Evolutionary conservation across 176 grass and related monocot species (phyloP), one percentile per base, ranked within the genome.

Genomic region (Eremochloa ophiuroides): DNA sequence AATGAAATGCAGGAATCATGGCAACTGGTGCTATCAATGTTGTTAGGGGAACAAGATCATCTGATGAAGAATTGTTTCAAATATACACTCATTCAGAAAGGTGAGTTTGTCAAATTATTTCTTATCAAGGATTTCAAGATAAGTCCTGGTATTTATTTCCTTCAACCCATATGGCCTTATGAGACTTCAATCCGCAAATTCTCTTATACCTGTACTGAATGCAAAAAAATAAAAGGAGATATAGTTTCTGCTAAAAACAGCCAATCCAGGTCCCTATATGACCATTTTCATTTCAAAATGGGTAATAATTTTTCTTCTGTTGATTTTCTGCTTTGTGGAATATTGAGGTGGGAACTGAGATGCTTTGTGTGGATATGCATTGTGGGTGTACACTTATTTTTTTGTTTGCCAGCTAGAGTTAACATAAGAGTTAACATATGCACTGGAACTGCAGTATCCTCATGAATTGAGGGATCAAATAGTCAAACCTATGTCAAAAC

Each of bases 71-170:
- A 79, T 81, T 98, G 51, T 91, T 95, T 55, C 86, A 95, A 85
- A 98, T 98, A 83, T 98, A 98, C 39, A 86, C 78, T 62, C 95
- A 98, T 81, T 98, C 95, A 71, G 92, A 98, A 67, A 98, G 95
- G 95, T 98, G 64, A 26, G 15, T 67, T 74, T 74, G 3, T 43
- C 23, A 20, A 64, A 61, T 56, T 74, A 1, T 81, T 43, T 77
- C 2, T 2, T 58, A 43, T 23, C 22, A 15, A 70, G n/a, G 39
- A 75, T 83, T 16, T 11, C 56, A 80, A 73, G 40, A 69, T 31
- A 62, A 62, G 14, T 75, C 27, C 2, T 16, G 40, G 3, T 22
- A 28, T 51, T 62, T 68, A 38, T 75, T 23, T 43, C 27, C 33
- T 76, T 63, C 53, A 76, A 27, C 55, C 64, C 4, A 40, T 35